Evolutionary conservation across 192 early-diverging fungal genomes (phyloP).

Genomic region (Umbelopsis sp.): DNA sequence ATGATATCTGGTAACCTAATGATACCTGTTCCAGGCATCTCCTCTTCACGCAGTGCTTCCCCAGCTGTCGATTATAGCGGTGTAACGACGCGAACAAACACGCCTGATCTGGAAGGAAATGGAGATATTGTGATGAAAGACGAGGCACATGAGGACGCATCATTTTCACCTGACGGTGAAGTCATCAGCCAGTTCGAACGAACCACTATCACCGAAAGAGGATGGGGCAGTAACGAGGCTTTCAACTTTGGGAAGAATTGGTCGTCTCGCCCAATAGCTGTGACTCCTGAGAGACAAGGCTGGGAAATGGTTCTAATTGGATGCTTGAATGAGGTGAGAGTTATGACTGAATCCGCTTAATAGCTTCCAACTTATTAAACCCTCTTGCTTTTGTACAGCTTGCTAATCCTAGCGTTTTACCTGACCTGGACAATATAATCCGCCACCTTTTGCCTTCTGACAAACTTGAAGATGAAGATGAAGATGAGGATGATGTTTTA

Average conservation of each 20-base stretch:
- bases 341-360: neutral
- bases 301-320: conserved; percentile 58
- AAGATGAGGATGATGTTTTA: conserved; percentile 44
- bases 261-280: conserved; percentile 42
- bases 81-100: conserved; percentile 35
- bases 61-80: conserved; percentile 12
- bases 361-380: neutral
- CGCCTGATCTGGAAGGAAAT: conserved; percentile 3
- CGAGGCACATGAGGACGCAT: neutral
- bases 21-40: conserved; percentile 20
- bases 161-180: conserved; percentile 13
- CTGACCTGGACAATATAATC: conserved; percentile 50
- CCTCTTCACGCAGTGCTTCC: neutral
- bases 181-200: conserved; percentile 2
- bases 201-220: conserved; percentile 17
- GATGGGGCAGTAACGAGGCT: conserved; percentile 43
- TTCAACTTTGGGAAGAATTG: conserved; percentile 46
- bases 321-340: conserved; percentile 53
- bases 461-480: conserved; percentile 38
- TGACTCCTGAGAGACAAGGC: conserved; percentile 38
- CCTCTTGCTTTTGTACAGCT: conserved; percentile 32
- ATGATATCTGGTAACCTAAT: conserved; percentile 23
- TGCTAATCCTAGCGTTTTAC: conserved; percentile 43
- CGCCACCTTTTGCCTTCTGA: conserved; percentile 46
- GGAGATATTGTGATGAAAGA: conserved; percentile 6